Percentiles rank a stretch among this genome's conserved stretches.
Evolutionary conservation across 2,329 filamentous ascomycete genomes (phyloP).

Genomic region (Penicillium frequentans): DNA sequence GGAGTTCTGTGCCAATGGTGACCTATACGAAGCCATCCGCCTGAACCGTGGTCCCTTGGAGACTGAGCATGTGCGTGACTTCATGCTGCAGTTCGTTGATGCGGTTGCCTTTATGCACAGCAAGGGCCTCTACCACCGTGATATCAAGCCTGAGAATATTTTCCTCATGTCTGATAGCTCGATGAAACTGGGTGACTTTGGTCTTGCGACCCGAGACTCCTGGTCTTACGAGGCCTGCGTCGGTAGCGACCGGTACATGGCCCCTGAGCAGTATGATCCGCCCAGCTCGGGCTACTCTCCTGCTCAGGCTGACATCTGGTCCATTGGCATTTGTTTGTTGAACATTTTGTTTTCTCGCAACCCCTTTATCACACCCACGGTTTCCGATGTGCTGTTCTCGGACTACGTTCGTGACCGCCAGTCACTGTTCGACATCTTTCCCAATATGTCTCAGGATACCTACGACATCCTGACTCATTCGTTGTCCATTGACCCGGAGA

Average conservation of each 20-base stretch:
- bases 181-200: slow-evolving; percentile 97
- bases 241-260: slow-evolving; percentile 98
- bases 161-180: slow-evolving; percentile 82
- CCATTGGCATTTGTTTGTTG: slow-evolving; percentile 91
- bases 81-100: slow-evolving; percentile 92
- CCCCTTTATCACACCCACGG: slow-evolving; percentile 86
- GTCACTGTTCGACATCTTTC: slow-evolving; percentile 96
- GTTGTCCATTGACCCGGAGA: slow-evolving; percentile 85
- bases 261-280: slow-evolving; percentile 95
- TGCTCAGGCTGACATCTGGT: slow-evolving; percentile 93
- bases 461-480: slow-evolving; percentile 90
- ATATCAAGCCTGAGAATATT: slow-evolving; percentile 99
- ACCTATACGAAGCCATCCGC: slow-evolving; percentile 96
- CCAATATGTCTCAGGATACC: slow-evolving; percentile 97
- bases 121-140: slow-evolving; percentile 90
- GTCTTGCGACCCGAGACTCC: slow-evolving; percentile 81
- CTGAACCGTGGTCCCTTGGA: slow-evolving; percentile 82
- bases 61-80: slow-evolving; percentile 93
- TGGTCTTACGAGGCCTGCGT: slow-evolving; percentile 94
- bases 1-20: slow-evolving; percentile 92
- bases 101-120: slow-evolving; percentile 88
- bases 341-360: slow-evolving; percentile 97
- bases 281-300: slow-evolving; percentile 85
- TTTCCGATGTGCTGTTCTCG: slow-evolving; percentile 87
- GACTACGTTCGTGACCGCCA: slow-evolving; percentile 94